Conservation (phyloP, 2,329 filamentous ascomycete species). For the Aspergillus viridinutans region DNA sequence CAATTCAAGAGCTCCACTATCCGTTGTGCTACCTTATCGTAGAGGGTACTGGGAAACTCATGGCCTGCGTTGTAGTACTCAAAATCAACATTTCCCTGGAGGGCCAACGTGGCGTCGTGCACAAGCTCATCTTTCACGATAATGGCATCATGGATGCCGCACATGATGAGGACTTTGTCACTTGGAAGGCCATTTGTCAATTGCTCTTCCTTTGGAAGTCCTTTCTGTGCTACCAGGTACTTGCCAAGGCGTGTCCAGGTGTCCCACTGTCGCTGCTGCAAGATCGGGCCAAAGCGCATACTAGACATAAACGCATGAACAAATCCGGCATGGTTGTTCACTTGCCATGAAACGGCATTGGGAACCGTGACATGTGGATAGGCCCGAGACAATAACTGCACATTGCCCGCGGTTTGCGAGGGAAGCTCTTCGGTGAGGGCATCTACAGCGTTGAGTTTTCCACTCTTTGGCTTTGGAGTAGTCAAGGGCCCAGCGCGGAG, state of each 20-base stretch:
- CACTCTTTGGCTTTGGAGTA: slow-evolving; percentile 25
- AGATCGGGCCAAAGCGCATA: slow-evolving; percentile 66
- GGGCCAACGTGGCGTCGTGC: slow-evolving; percentile 54
- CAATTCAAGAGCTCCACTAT: slow-evolving; percentile 38
- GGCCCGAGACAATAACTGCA: slow-evolving; percentile 50
- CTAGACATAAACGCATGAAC: slow-evolving; percentile 66
- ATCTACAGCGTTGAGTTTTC: slow-evolving; percentile 37
- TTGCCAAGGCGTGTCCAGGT: slow-evolving; percentile 58
- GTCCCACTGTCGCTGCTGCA: slow-evolving; percentile 52
- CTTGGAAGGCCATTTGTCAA: slow-evolving; percentile 31
- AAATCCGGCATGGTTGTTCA: slow-evolving; percentile 63
- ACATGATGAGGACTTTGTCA: slow-evolving; percentile 58
- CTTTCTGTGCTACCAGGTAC: slow-evolving; percentile 44
- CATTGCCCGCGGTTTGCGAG: slow-evolving; percentile 28
- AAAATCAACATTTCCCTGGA: slow-evolving; percentile 58
- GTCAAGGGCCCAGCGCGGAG: slow-evolving; percentile 44
- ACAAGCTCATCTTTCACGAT: slow-evolving; percentile 62
- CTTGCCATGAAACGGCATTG: slow-evolving; percentile 65
- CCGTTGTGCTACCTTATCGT: slow-evolving; percentile 54
- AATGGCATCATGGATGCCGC: slow-evolving; percentile 64
- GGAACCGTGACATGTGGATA: slow-evolving; percentile 56
- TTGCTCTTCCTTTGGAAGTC: slow-evolving; percentile 21
- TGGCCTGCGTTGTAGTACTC: slow-evolving; percentile 61
- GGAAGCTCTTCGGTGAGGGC: slow-evolving; percentile 41
- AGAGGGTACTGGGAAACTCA: slow-evolving; percentile 63